Base-by-base conservation (phyloP, 2,329 filamentous ascomycete genomes). In the Botrytis deweyae region DNA sequence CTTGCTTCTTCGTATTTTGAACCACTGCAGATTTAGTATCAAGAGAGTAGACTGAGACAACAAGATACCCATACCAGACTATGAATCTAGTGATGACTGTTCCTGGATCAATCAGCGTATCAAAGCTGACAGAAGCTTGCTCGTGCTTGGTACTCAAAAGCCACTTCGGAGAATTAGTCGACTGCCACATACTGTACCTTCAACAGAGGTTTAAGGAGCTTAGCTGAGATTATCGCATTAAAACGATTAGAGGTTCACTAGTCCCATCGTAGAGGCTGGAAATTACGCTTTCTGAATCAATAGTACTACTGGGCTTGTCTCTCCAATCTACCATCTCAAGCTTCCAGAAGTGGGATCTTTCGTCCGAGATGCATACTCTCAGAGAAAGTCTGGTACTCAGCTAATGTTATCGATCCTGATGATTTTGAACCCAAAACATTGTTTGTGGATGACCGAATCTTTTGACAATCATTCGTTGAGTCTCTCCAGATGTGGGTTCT, bases 81-180 rank as follows among this genome's bases (percentile, higher is more conserved):
- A 25, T 4, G 6, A 33, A 65, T 73, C 70, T 70, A 58, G 69
- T 73, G 73, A 72, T 73, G 65, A 74, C 72, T 72, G 68, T 71
- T 61, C 68, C 61, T 72, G 46, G 36, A 59, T 55, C 25, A 49
- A 36, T 70, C 49, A 64, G 44, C 74, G 74, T 73, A 74, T 76
- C 49, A 74, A 58, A 59, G 6, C 36, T 61, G 42, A 67, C 55
- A 72, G 46, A 64, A 58, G 59, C 62, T 58, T 72, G 49, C 29
- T 36, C 46, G 22, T 40, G 9, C 33, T 59, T 59, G 44, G 63
- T 40, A 22, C 33, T 25, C 55, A 55, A 46, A 68, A 76, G 70
- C 59, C 73, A 67, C 61, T 22, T 49, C 73, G 69, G 74, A 75
- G 71, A 75, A 76, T 76, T 67, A 62, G 70, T 72, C 42, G 61